Base-by-base conservation (phyloP, 1,284 basidiomycete species). In the Leccinum insigne region DNA sequence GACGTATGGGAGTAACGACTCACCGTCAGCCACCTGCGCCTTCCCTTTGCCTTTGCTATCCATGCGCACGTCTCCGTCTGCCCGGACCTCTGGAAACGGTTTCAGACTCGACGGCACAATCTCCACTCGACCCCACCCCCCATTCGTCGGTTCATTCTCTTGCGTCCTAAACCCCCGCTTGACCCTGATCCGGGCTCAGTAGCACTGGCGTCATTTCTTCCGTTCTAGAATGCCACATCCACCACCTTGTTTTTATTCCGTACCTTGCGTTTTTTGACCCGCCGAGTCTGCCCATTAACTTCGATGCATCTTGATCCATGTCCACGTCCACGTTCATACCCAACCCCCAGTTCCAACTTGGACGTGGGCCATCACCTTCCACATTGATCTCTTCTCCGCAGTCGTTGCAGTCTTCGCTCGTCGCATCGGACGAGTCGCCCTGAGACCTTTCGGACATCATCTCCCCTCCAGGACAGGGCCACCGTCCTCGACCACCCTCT, bases 111-210 rank as follows among this genome's bases (percentile, higher is more conserved):
- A 77, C 6, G 75, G 74, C 40, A 80, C 79, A 75, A 88, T 80
- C 77, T 89, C 88, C 54, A 90, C 84, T 6, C 89, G 88, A 8
- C 83, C 81, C 77, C 90, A 80, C 0, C 89, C 88, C 1, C 89
- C 85, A 56, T 82, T 82, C 61, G 78, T 80, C 5, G 82, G 82
- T 1, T 82, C 78, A 67, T 80, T 79, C 72, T 88, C 86, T 40
- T 81, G 77, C 54, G 86, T 88, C 72, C 81, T 78, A 69, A 94
- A 92, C 0, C 92, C 91, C 11, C 93, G 79, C 63, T 86, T 80
- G 10, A 64, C 18, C 21, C 42, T 0, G 65, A 59, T 0, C 6
- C 26, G 13, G 26, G 26, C 26, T 21, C 56, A 23, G 42, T 21
- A 59, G n/a, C 35, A 11, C 26, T 60, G 1, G 49, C 29, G 21